Evolutionary conservation across 2,329 filamentous ascomycete species (phyloP).

Genomic region (Ophiocordyceps polyrhachis-furcata): DNA sequence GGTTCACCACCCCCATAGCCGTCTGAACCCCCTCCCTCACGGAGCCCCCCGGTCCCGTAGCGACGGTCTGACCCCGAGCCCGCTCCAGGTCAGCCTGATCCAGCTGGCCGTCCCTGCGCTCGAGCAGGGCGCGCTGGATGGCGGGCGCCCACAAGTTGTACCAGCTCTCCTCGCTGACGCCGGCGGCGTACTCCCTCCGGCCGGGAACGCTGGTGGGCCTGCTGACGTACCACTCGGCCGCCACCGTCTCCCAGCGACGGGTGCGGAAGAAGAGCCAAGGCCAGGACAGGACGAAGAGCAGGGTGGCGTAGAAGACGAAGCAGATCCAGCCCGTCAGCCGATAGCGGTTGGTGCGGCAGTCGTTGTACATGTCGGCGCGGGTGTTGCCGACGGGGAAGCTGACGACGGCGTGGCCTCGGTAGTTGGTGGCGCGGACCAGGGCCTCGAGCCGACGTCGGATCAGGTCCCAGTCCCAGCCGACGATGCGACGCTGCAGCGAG

Average conservation of each 20-base stretch:
- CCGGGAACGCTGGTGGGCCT: slow-evolving; percentile 10
- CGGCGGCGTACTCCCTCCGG: slow-evolving; percentile 27
- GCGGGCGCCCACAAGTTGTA: slow-evolving; percentile 42
- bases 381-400: slow-evolving; percentile 38
- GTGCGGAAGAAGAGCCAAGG: slow-evolving; percentile 50
- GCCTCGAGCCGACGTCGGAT: slow-evolving; percentile 32
- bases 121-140: slow-evolving; percentile 39
- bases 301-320: slow-evolving; percentile 45
- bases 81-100: slow-evolving; percentile 37
- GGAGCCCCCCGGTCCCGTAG: slow-evolving; percentile 14
- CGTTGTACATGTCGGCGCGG: slow-evolving; percentile 43
- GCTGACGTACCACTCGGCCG: slow-evolving; percentile 34
- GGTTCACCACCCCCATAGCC: slow-evolving; percentile 32
- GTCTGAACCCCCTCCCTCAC: slow-evolving; percentile 24
- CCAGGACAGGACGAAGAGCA: slow-evolving; percentile 54
- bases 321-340: slow-evolving; percentile 44
- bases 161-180: slow-evolving; percentile 38
- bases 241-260: slow-evolving; percentile 44
- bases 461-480: slow-evolving; percentile 39
- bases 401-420: slow-evolving; percentile 41
- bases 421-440: slow-evolving; percentile 46
- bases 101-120: slow-evolving; percentile 34
- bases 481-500: slow-evolving; percentile 29
- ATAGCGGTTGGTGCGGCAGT: slow-evolving; percentile 43
- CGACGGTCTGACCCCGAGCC: slow-evolving; percentile 6